Percentiles rank a stretch among this genome's conserved stretches.
phyloP scores from a whole-genome alignment of 345 rosid species.

The Syzygium oleosum region DNA sequence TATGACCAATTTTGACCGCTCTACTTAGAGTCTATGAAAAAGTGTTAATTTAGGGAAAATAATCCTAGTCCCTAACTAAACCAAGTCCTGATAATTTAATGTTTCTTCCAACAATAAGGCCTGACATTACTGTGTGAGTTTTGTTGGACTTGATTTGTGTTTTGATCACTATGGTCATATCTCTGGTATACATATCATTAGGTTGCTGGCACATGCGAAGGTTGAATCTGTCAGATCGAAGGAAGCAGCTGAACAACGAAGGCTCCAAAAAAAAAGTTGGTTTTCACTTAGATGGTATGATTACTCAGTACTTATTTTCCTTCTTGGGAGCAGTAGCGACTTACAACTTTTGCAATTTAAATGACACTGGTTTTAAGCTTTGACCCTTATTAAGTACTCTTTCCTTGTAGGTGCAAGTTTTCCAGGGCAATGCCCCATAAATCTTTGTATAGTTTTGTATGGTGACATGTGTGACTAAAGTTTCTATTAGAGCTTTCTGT shows the following conservation, averaged over 20 bases:
- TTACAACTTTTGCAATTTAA: neutral
- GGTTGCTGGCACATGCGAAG: constrained; percentile 99
- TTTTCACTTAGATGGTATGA: constrained; percentile 81
- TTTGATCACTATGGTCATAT: neutral
- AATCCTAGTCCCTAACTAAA: neutral
- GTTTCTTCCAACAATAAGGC: neutral
- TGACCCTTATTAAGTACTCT: neutral
- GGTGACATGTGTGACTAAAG: neutral
- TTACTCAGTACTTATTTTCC: neutral
- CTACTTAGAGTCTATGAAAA: neutral
- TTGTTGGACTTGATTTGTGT: neutral
- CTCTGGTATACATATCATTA: constrained; percentile 2
- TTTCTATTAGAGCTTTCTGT: neutral
- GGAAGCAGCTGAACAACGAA: constrained; percentile 88
- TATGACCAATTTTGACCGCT: neutral
- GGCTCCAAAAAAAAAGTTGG: constrained; percentile 76
- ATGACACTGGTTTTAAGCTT: neutral
- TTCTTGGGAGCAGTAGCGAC: neutral
- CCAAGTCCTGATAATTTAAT: neutral
- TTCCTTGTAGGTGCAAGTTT: neutral
- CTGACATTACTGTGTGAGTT: neutral
- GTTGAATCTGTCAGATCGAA: constrained; percentile 84
- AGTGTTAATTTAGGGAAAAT: neutral
- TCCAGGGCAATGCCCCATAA: neutral
- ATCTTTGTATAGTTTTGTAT: neutral